Conservation (phyloP, 352 stramenopile genomes). For the Phytophthora fragariaefolia region DNA sequence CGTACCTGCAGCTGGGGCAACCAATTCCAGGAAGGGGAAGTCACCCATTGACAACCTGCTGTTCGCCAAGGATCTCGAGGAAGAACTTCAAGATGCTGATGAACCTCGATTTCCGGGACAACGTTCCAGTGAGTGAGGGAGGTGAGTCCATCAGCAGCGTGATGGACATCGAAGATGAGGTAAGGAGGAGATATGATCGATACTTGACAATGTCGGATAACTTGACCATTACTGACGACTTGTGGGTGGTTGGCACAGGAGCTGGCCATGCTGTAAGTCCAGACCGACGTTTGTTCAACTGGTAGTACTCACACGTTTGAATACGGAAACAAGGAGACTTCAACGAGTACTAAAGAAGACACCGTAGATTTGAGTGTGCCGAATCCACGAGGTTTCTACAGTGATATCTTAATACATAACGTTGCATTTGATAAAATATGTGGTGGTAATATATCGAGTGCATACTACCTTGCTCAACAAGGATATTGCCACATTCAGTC, state of each 20-base stretch:
- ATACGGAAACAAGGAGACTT: too few relatives aligned
- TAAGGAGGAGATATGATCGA: background rate
- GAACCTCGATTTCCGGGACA: too few relatives aligned
- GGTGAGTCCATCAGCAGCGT: too few relatives aligned
- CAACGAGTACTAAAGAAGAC: too few relatives aligned
- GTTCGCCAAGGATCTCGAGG: too few relatives aligned
- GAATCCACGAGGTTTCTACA: too few relatives aligned
- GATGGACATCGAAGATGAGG: background rate
- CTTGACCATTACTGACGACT: background rate
- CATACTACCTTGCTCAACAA: background rate
- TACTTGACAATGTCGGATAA: background rate
- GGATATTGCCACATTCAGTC: background rate
- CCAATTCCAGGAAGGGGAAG: too few relatives aligned
- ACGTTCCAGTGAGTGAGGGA: background rate
- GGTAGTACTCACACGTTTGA: too few relatives aligned
- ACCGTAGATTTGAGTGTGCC: too few relatives aligned
- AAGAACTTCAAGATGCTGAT: too few relatives aligned
- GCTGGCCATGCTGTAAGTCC: background rate
- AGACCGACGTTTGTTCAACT: background rate
- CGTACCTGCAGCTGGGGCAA: too few relatives aligned
- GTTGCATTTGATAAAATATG: background rate
- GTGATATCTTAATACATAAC: background rate
- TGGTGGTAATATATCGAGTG: background rate
- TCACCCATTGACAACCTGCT: too few relatives aligned
- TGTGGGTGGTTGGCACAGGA: background rate